Evolutionary conservation across 2,329 filamentous ascomycete genomes (phyloP), one percentile per base, ranked within the genome.

Genomic region (Colletotrichum melonis): DNA sequence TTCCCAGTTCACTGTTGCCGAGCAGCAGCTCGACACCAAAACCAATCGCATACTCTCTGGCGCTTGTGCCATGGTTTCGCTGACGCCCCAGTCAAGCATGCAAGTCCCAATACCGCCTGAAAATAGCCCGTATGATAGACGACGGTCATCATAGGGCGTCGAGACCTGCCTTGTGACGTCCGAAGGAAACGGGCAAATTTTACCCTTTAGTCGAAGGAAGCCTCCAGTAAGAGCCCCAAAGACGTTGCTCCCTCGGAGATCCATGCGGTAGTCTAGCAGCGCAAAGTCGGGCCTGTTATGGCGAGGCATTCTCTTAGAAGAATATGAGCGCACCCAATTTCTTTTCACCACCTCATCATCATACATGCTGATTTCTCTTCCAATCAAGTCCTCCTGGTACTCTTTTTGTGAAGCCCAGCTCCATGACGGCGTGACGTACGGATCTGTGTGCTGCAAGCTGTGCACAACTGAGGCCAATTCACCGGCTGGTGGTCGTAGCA

Each of bases 401-500:
- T 0, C 0, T 4, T 3, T 38, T 3, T 8, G 65, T 2, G 65
- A 67, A 5, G 57, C 65, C 65, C 65, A 67, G 42, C 65, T 67
- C 65, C 65, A 62, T 8, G 65, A 62, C 0, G 65, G 65, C 1
- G 65, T 11, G 5, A 67, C 2, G 22, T 67, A 67, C 5, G 65
- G 57, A 1, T n/a, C 3, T 1, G 56, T 1, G 2, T 42, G 6
- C 16, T 26, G 42, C 22, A 46, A 19, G 7, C 30, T 28, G 1
- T n/a, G 22, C 7, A 14, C 5, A 1, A 62, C 4, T 2, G 38
- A 19, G 9, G 65, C 32, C 2, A 62, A n/a, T 6, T 54, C 57
- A 0, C 7, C 57, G 4, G 16, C 0, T 5, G 12, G 11, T 1
- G 65, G 46, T 1, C 19, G 8, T 1, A 1, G 5, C 0, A 58